Conservation (phyloP, 345 rosid genomes). For the Erodium maritimum region DNA sequence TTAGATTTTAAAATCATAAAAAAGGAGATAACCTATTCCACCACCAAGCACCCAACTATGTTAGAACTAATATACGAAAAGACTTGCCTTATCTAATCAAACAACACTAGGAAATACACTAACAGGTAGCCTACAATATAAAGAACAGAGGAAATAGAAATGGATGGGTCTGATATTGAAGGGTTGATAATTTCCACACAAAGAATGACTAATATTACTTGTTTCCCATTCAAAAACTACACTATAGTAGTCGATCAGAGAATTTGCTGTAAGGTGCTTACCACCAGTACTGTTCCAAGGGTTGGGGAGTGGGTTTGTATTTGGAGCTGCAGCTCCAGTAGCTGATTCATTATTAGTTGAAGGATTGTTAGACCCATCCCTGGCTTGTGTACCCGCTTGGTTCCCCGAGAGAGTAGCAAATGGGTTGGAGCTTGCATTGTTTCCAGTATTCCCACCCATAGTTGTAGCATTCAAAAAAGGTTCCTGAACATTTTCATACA, state of each 20-base stretch:
- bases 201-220: no score
- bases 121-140: no score
- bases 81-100: no score
- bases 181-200: no score
- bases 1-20: no score
- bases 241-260: no score
- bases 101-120: not conserved
- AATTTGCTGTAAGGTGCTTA: slow-evolving; percentile 7
- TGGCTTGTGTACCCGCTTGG: slow-evolving; percentile 33
- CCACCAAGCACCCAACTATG: not conserved
- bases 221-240: no score
- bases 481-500: slow-evolving; percentile 82
- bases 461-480: slow-evolving; percentile 67
- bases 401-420: slow-evolving; percentile 52
- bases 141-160: no score
- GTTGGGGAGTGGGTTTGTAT: slow-evolving; percentile 36
- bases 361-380: slow-evolving; percentile 33
- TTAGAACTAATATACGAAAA: not conserved
- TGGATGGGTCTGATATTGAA: no score
- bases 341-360: slow-evolving; percentile 32
- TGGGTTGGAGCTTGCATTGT: slow-evolving; percentile 37
- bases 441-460: slow-evolving; percentile 43
- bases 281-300: slow-evolving; percentile 25
- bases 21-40: not conserved
- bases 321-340: slow-evolving; percentile 43